These are phyloP conservation scores for Pyrenochaeta sp. DNA, from an alignment of 2,329 filamentous ascomycete genomes.

Conservation along the genomic window DNA sequence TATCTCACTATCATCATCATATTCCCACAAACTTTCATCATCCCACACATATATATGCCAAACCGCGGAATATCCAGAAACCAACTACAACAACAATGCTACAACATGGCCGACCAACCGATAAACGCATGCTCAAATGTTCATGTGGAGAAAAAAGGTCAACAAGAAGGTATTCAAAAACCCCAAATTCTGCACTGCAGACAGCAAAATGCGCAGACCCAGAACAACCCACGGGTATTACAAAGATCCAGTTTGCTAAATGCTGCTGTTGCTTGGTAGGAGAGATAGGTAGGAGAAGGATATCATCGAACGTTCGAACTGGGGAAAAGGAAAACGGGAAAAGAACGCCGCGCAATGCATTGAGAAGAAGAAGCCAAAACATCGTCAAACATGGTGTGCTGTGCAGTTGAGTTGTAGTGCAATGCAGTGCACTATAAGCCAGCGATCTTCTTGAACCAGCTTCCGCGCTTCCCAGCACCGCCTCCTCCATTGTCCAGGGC, in stretches of 20 bases:
- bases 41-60: neutral
- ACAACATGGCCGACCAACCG: neutral
- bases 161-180: neutral
- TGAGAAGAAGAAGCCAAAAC: neutral
- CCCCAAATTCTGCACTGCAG: neutral
- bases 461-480: slow-evolving; percentile 50
- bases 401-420: no score
- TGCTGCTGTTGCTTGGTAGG: neutral
- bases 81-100: neutral
- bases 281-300: slow-evolving; percentile 1
- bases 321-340: neutral
- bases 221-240: slow-evolving; percentile 8
- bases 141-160: neutral
- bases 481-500: slow-evolving; percentile 32
- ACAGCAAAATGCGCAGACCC: neutral
- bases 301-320: neutral
- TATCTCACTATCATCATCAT: slow-evolving; percentile 10
- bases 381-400: neutral
- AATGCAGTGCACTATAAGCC: slow-evolving; percentile 23
- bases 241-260: slow-evolving; percentile 1
- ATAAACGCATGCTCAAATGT: neutral
- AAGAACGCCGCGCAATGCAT: slow-evolving; percentile 20
- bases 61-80: neutral
- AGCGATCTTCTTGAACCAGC: slow-evolving; percentile 59
- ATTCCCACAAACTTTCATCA: neutral